phyloP scores from a whole-genome alignment of 208 protist species.

The Strigomonas culicis region DNA sequence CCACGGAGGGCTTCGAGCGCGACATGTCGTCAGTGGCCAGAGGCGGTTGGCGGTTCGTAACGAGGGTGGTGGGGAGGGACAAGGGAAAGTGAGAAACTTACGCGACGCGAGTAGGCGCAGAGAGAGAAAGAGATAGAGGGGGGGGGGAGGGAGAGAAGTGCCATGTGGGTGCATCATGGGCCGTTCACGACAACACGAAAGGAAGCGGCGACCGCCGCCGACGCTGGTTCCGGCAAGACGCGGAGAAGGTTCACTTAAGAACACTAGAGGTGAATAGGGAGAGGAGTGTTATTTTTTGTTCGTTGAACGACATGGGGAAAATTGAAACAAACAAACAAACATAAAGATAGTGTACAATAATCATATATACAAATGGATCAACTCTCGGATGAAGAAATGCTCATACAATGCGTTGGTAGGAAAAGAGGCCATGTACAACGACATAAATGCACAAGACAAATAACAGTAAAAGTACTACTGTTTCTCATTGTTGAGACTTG shows the following conservation, averaged over 20 bases:
- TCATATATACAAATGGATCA: no score
- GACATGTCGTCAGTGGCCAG: no score
- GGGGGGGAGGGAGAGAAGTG: not conserved
- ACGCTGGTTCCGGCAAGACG: not conserved
- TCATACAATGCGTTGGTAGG: not conserved
- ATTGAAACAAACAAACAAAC: not conserved
- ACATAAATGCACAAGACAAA: constrained; percentile 5
- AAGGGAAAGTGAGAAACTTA: no score
- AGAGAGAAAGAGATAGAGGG: not conserved
- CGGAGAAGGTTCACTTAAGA: not conserved
- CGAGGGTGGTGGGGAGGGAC: no score
- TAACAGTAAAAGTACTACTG: constrained; percentile 8
- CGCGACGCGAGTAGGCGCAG: not conserved
- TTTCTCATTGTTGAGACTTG: constrained; percentile 1
- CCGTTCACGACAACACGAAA: no score
- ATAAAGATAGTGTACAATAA: not conserved
- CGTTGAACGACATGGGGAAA: no score
- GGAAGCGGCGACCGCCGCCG: no score
- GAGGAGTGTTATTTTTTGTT: no score
- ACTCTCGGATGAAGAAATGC: no score
- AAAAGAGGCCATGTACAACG: not conserved
- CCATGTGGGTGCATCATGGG: no score
- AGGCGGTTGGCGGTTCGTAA: no score
- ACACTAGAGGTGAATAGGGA: not conserved
- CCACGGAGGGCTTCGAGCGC: no score